Base-by-base conservation (phyloP, 2,329 filamentous ascomycete genomes). In the Gyromitra esculenta region DNA sequence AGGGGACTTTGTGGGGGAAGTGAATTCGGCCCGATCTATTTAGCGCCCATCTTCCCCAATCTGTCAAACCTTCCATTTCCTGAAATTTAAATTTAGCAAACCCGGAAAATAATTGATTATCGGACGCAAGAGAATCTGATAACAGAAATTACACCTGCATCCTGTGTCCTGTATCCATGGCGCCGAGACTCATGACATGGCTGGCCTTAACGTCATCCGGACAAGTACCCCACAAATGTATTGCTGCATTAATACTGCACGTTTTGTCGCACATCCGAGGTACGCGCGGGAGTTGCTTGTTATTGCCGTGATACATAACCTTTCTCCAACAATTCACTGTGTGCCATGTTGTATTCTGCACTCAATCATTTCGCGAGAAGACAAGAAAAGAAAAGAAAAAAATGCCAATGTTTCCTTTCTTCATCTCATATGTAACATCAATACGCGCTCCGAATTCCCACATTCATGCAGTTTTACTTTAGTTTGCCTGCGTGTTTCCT, bases 201-300 rank as follows among this genome's bases (percentile, higher is more conserved):
- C 65, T 39, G 60, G 52, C 9, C 50, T 57, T 57, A 72, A 65
- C 69, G 59, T 64, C 69, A 65, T 65, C 41, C 25, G 25, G 48
- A 15, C 48, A 59, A 64, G 59, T 39, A 48, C 68, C 68, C 68
- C 68, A 72, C 68, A 72, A 70, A 31, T n/a, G 43, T 62, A 45
- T 48, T 59, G 45, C 50, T 43, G 41, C 31, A 52, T 9, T 39
- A 5, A 9, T 39, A 50, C 18, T 25, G 35, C 8, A 25, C 6
- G 31, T 65, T 65, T 59, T 59, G 52, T 45, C 50, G 15, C 64
- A 59, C 52, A 68, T 45, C 67, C 67, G 67, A 70, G 18, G 43
- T 63, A 70, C 35, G 67, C 67, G 67, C 67, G 56, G 67, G 56
- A 57, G 65, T 57, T 54, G 48, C 31, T 54, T 48, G 25, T 41